Conservation (phyloP, 352 stramenopile species). For the Pilasporangium apinafurcum region DNA sequence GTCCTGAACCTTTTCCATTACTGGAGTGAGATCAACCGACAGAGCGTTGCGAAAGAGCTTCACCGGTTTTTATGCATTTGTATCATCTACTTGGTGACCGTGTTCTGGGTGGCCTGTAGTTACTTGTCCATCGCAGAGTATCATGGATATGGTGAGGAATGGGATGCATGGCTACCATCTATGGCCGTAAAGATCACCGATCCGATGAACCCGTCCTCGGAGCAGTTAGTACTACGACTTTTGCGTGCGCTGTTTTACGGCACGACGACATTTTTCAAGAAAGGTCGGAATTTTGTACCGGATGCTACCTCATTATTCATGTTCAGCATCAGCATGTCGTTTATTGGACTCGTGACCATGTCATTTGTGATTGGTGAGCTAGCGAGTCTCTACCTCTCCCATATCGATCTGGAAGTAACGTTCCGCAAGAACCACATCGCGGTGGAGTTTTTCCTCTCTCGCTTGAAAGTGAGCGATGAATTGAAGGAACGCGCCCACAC, state of each 20-base stretch:
- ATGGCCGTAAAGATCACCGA: slow-evolving; percentile 14
- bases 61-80: slow-evolving; percentile 37
- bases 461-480: slow-evolving; percentile 37
- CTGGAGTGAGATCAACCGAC: slow-evolving; percentile 51
- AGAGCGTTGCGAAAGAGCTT: slow-evolving; percentile 56
- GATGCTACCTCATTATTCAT: slow-evolving; percentile 32
- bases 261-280: slow-evolving; percentile 61
- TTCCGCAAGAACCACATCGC: slow-evolving; percentile 71
- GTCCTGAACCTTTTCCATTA: too few species aligned
- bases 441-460: slow-evolving; percentile 45
- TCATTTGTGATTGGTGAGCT: slow-evolving; percentile 73
- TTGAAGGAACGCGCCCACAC: slow-evolving; percentile 36
- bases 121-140: slow-evolving; percentile 52
- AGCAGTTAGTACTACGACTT: slow-evolving; percentile 27
- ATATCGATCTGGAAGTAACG: slow-evolving; percentile 62
- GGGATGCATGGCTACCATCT: slow-evolving; percentile 44
- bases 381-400: slow-evolving; percentile 63
- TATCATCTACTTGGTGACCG: slow-evolving; percentile 42
- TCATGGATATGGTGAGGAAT: slow-evolving; percentile 32
- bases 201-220: slow-evolving; percentile 10
- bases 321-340: slow-evolving; percentile 45
- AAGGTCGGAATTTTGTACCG: slow-evolving; percentile 44
- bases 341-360: slow-evolving; percentile 49
- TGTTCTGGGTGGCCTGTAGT: slow-evolving; percentile 53
- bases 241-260: slow-evolving; percentile 50